Base-by-base conservation (phyloP, 768 basidiomycete species). In the Pilatotrama ljubarskyi region DNA sequence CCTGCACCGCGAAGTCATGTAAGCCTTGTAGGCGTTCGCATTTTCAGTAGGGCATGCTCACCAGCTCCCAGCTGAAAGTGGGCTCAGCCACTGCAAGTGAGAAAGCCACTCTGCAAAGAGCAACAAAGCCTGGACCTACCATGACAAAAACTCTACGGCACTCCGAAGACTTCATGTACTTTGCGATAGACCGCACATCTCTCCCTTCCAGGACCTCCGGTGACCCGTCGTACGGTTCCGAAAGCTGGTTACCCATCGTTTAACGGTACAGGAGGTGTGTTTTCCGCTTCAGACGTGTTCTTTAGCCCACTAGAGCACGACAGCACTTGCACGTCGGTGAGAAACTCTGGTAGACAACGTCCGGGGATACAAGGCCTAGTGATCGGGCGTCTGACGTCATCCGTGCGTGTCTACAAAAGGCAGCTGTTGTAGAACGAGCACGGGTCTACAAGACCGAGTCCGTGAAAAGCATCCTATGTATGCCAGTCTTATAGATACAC, bases 101-200 rank as follows among this genome's bases (percentile, higher is more conserved):
- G n/a, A n/a, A n/a, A n/a, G n/a, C n/a, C n/a, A n/a, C n/a, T 18
- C 2, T 43, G 3, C 1, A 5, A 17, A 7, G 38, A 38, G 38
- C 29, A 13, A 17, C 53, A 55, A 2, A 2, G 20, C 17, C 38
- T 26, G 25, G 56, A 71, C 80, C 65, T 61, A 91, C 90, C 90
- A 93, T 90, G 52, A 92, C 76, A 58, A 86, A 83, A 13, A 93
- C 76, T 22, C 84, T 87, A 63, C 79, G 82, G 75, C 90, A 92
- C 58, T 78, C 72, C 32, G 83, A 76, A 1, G 88, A 88, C 61
- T 84, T 77, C 63, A 92, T 88, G 72, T 87, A 90, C 59, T 85
- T 79, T 3, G 84, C 87, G 10, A 91, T 72, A 1, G 76, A 75
- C 10, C 73, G 66, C 9, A 82, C 62, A 54, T 82, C 79, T 42